Evolutionary conservation across 768 basidiomycete species (phyloP).

Genomic region (Boletus huronensis): DNA sequence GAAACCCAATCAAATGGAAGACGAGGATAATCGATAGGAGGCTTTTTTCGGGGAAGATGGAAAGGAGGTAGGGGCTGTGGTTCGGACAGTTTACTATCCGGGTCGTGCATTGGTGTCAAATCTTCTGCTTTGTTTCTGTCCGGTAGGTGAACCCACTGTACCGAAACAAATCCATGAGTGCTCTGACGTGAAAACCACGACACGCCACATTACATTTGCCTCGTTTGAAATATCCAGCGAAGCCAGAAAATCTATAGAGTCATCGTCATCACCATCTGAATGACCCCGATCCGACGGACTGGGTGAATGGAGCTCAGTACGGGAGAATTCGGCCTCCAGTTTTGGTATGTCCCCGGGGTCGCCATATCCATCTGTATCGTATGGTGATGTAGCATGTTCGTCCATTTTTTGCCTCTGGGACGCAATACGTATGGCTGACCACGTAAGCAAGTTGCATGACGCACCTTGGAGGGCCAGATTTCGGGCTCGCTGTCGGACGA

Average conservation of each 20-base stretch:
- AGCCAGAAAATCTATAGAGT: constrained; percentile 20
- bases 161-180: constrained; percentile 3
- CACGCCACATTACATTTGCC: constrained; percentile 19
- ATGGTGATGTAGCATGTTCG: background rate
- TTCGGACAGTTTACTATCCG: background rate
- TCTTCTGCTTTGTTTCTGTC: constrained; percentile 33
- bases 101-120: constrained; percentile 17
- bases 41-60: constrained; percentile 13
- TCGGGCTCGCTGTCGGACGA: constrained; percentile 32
- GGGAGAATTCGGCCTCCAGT: constrained; percentile 1
- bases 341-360: background rate
- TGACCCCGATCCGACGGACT: background rate
- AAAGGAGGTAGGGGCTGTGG: constrained; percentile 2
- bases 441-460: background rate
- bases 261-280: constrained; percentile 20
- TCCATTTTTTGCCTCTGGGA: constrained; percentile 23
- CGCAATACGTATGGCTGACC: background rate
- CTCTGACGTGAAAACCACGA: background rate
- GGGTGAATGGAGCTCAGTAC: constrained; percentile 3
- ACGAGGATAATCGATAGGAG: constrained; percentile 17
- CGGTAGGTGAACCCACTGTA: constrained; percentile 27
- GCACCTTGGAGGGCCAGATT: constrained; percentile 18
- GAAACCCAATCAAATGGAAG: constrained; percentile 18
- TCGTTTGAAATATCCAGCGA: constrained; percentile 33
- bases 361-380: background rate